These are phyloP conservation scores for Spergularia azorica DNA, from an alignment of 179 eudicot species.

Conservation along the genomic window DNA sequence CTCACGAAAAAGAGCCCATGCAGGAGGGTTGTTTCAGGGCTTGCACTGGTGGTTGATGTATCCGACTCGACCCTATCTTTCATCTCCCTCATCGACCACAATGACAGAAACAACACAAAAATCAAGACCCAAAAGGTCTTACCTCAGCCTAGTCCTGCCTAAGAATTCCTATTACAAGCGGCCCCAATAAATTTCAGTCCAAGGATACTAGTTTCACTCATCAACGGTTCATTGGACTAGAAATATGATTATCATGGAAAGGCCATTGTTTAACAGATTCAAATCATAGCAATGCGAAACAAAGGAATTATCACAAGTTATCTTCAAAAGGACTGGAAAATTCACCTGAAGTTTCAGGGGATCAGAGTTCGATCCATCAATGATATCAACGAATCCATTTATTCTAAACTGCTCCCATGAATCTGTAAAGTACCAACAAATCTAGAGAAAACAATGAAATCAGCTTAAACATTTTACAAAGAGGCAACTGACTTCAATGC, in stretches of 20 bases:
- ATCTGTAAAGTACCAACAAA: conserved; percentile 93
- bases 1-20: no score
- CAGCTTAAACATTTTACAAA: conserved; percentile 16
- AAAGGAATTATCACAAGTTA: neutral
- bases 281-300: neutral
- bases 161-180: neutral
- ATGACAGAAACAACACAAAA: no score
- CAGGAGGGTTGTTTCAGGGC: no score
- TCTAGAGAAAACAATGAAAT: conserved; percentile 38
- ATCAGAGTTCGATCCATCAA: conserved; percentile 68
- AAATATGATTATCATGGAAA: neutral
- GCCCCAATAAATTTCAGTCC: neutral
- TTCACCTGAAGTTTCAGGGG: conserved; percentile 67
- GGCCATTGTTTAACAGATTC: neutral
- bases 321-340: neutral
- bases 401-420: conserved; percentile 94
- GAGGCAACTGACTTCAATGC: neutral
- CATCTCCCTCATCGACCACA: no score
- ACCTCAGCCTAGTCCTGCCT: no score
- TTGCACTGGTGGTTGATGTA: no score
- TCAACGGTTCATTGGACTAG: neutral
- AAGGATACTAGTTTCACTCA: neutral
- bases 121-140: no score
- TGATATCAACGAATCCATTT: conserved; percentile 65
- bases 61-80: no score